Percentiles rank a stretch among this genome's conserved stretches.
Conservation (phyloP, 176 grass and related monocot genomes). For the Musa itinerans region DNA sequence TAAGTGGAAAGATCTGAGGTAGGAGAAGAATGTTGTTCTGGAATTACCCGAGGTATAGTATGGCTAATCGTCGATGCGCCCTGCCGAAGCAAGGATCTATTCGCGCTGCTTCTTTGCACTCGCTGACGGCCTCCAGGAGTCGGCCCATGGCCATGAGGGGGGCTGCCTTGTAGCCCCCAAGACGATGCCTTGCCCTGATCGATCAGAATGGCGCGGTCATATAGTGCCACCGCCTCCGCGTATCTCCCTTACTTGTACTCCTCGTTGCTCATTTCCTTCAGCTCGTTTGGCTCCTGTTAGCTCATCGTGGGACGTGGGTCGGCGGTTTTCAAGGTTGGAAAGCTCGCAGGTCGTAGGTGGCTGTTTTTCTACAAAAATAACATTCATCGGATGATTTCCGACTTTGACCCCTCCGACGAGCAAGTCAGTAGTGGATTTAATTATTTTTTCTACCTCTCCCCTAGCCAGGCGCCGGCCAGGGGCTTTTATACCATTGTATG, state of each 20-base stretch:
- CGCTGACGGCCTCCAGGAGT: conserved; percentile 60
- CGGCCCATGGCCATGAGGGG: conserved; percentile 53
- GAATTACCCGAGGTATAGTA: conserved; percentile 71
- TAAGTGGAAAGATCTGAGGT: too few relatives aligned
- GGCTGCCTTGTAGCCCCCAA: conserved; percentile 81
- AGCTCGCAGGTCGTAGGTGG: too few relatives aligned
- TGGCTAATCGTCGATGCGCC: conserved; percentile 66
- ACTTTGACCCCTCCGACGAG: too few relatives aligned
- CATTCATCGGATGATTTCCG: too few relatives aligned
- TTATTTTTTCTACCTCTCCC: too few relatives aligned
- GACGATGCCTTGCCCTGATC: conserved; percentile 46
- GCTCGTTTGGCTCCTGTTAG: conserved; percentile 69
- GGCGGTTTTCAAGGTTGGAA: too few relatives aligned
- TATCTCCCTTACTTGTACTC: conserved; percentile 79
- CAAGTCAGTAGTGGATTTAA: too few relatives aligned
- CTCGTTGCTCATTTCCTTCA: conserved; percentile 96
- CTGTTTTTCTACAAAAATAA: too few relatives aligned
- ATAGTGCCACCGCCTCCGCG: conserved; percentile 67
- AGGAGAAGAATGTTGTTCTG: too few relatives aligned
- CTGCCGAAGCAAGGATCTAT: conserved; percentile 55
- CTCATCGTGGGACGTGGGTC: too few relatives aligned
- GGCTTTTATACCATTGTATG: too few relatives aligned
- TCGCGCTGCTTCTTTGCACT: conserved; percentile 74
- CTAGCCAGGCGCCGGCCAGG: too few relatives aligned
- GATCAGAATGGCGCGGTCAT: conserved; percentile 80